Evolutionary conservation across 495 filamentous ascomycete species (phyloP).

Genomic region (Evansstolkia leycettana): DNA sequence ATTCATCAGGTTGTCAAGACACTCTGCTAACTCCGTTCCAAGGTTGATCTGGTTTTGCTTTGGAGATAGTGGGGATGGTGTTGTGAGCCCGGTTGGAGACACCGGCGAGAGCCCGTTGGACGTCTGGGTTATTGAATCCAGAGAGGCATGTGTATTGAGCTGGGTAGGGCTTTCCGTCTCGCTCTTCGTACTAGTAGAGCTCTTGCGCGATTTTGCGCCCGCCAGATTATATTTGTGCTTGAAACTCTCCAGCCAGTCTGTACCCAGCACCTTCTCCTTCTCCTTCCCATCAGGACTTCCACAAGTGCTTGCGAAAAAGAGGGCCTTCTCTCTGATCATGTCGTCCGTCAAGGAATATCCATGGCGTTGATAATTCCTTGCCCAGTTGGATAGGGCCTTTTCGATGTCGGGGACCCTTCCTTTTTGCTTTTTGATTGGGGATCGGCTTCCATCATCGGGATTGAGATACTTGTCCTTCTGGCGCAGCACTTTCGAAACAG

Average conservation of each 20-base stretch:
- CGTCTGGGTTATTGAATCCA: conserved; percentile 49
- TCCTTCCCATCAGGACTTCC: conserved; percentile 61
- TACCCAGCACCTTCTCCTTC: conserved; percentile 61
- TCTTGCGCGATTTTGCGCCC: conserved; percentile 52
- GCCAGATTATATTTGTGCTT: conserved; percentile 81
- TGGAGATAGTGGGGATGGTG: conserved; percentile 55
- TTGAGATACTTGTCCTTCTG: conserved; percentile 95
- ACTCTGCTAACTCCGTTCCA: conserved; percentile 37
- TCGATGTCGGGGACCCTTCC: conserved; percentile 93
- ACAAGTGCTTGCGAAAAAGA: conserved; percentile 69
- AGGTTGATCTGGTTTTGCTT: conserved; percentile 56
- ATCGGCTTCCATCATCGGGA: conserved; percentile 73
- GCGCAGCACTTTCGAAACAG: conserved; percentile 92
- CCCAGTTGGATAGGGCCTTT: conserved; percentile 83
- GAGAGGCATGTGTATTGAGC: conserved; percentile 36
- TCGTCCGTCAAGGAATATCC: conserved; percentile 69
- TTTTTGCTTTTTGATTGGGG: conserved; percentile 80
- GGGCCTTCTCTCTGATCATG: conserved; percentile 77
- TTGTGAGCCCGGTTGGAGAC: conserved; percentile 50
- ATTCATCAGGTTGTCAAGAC: conserved; percentile 34
- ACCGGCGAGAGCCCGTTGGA: conserved; percentile 58
- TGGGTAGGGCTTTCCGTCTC: conserved; percentile 29
- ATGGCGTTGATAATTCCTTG: conserved; percentile 64
- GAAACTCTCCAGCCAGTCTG: conserved; percentile 90
- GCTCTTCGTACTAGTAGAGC: conserved; percentile 53